A percentile compares a stretch with the other conserved stretches of the same genome.
These are phyloP conservation scores for Hanseniaspora sp. DNA, from an alignment of 1,139 yeast genomes.

Conservation along the genomic window DNA sequence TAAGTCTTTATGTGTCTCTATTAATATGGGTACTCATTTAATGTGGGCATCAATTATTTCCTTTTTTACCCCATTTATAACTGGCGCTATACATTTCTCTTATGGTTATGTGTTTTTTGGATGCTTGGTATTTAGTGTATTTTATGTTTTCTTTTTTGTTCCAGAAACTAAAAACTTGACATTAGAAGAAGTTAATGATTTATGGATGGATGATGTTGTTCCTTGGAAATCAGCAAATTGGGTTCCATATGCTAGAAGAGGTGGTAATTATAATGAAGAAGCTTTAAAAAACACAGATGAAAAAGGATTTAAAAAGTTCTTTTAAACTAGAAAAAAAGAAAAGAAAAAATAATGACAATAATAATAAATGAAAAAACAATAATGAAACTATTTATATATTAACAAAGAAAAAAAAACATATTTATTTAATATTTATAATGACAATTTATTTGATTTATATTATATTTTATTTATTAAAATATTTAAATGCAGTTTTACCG, in stretches of 20 bases:
- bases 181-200: constrained; percentile 56
- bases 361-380: background rate
- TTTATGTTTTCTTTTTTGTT: constrained; percentile 51
- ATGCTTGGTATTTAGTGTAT: constrained; percentile 44
- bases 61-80: constrained; percentile 60
- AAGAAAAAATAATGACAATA: background rate
- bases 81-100: constrained; percentile 40
- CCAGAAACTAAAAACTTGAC: constrained; percentile 59
- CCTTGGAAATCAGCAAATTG: constrained; percentile 37
- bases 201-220: constrained; percentile 36
- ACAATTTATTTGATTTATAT: too few species aligned
- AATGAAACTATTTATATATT: background rate
- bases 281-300: constrained; percentile 18
- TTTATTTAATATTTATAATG: too few species aligned
- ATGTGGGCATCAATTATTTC: constrained; percentile 61
- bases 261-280: constrained; percentile 17
- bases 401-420: background rate
- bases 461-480: too few species aligned
- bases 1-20: constrained; percentile 62
- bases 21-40: constrained; percentile 64
- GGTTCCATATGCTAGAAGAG: constrained; percentile 21
- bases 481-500: too few species aligned
- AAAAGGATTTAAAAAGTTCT: constrained; percentile 18
- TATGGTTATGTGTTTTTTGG: constrained; percentile 67
- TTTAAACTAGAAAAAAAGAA: background rate